phyloP scores from a whole-genome alignment of 306 rosid genomes.

The Echinosophora koreensis region DNA sequence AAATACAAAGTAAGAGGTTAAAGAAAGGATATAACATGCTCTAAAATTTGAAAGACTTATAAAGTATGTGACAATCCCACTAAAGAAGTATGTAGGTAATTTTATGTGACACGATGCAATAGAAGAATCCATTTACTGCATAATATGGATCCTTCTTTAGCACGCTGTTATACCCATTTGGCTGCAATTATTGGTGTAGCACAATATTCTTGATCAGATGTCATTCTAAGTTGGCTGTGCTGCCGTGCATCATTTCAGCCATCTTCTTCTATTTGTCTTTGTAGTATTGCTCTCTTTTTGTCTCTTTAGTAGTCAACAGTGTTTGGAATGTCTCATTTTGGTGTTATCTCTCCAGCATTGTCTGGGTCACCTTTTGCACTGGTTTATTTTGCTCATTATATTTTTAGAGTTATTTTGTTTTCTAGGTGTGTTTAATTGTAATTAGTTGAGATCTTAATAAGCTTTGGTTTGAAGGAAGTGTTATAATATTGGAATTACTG shows the following conservation, averaged over 20 bases:
- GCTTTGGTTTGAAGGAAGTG: neutral
- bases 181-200: neutral
- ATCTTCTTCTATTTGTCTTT: no score
- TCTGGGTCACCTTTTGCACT: neutral
- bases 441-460: neutral
- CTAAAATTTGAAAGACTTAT: neutral
- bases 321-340: no score
- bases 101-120: neutral
- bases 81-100: neutral
- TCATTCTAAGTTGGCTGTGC: neutral
- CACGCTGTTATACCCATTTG: neutral
- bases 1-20: no score
- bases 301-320: no score
- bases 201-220: neutral
- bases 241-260: neutral
- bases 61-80: neutral
- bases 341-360: no score
- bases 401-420: neutral
- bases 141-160: neutral
- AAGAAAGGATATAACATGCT: no score
- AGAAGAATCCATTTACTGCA: conserved; percentile 12
- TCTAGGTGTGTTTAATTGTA: neutral
- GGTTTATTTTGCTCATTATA: neutral
- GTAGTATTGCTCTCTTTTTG: no score
- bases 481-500: neutral